Percentiles rank a stretch among this genome's conserved stretches.
phyloP scores from a whole-genome alignment of 1,139 yeast species.

The Candida neerlandica region DNA sequence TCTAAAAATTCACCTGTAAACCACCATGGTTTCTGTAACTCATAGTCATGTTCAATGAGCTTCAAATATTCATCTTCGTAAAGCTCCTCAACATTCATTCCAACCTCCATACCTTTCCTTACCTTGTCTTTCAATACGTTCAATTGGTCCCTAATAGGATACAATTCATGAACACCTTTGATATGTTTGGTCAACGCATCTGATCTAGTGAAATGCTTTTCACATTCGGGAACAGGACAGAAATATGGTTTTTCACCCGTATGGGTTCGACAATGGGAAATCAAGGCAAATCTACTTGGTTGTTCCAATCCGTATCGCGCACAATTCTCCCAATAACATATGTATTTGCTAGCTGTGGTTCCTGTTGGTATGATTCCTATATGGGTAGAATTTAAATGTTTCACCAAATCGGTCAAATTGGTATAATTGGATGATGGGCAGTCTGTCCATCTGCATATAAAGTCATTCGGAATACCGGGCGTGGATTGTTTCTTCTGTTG shows the following conservation, averaged over 20 bases:
- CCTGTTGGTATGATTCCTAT: slow-evolving; percentile 17
- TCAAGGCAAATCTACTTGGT: slow-evolving; percentile 60
- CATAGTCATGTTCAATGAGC: slow-evolving; percentile 37
- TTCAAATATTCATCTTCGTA: slow-evolving; percentile 32
- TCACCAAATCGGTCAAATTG: slow-evolving; percentile 31
- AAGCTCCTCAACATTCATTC: slow-evolving; percentile 19
- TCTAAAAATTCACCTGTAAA: slow-evolving; percentile 33
- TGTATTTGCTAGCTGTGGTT: slow-evolving; percentile 38
- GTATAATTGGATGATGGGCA: slow-evolving; percentile 26
- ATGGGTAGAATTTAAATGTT: slow-evolving; percentile 36
- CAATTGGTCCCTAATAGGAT: slow-evolving; percentile 39
- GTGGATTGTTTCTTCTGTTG: slow-evolving; percentile 1
- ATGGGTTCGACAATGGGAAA: slow-evolving; percentile 65
- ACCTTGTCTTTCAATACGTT: slow-evolving; percentile 27
- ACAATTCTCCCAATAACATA: slow-evolving; percentile 69
- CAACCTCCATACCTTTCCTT: slow-evolving; percentile 20
- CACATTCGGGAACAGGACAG: slow-evolving; percentile 73
- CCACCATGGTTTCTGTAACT: slow-evolving; percentile 49
- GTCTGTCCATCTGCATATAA: slow-evolving; percentile 38
- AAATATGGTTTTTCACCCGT: slow-evolving; percentile 69
- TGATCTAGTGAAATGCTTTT: slow-evolving; percentile 56
- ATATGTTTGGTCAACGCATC: slow-evolving; percentile 69
- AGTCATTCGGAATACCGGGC: slow-evolving; percentile 13
- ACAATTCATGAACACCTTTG: slow-evolving; percentile 60
- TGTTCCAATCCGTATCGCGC: slow-evolving; percentile 55